Base-by-base conservation (phyloP, 2,329 filamentous ascomycete species). In the Mycosphaerelloides madeirae region DNA sequence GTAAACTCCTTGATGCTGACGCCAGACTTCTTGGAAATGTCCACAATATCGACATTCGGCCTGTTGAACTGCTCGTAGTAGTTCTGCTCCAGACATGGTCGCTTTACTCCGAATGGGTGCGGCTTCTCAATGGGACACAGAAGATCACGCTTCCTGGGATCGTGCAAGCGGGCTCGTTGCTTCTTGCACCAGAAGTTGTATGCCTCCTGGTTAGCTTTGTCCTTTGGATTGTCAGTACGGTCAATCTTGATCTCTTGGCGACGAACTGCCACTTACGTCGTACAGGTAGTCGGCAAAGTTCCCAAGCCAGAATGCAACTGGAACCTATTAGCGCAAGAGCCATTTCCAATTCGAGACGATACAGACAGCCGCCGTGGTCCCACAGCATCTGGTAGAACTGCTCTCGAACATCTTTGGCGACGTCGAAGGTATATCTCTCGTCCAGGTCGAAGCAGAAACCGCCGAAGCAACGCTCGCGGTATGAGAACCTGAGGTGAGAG, bases 111-210 rank as follows among this genome's bases (percentile, higher is more conserved):
- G 28, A 40, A 73, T 31, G 74, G 60, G 3, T 67, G 52, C 0
- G 78, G 79, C 35, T 2, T 67, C 62, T 73, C 73, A 38, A 57
- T 53, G 0, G 71, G 68, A 0, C 75, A 25, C 8, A 81, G 65
- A 3, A 79, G 48, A n/a, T 78, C 74, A n/a, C 69, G 62, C 46
- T 70, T 68, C 14, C 58, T 58, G 0, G 76, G 68, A 41, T 81
- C 76, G 0, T 65, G 58, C 32, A 81, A 68, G 2, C 77, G 69
- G 8, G 62, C 65, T 0, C 75, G 68, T 0, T 71, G 70, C 59
- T 78, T 78, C 50, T 69, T 68, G 3, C 65, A 66, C 77, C 78
- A 81, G 57, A 80, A 80, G 3, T 73, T 63, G 56, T 81, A 81
- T 6, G 43, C 49, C 14, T 38, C 49, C 11, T 49, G 41, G 15